Conservation (phyloP, 176 grass and related monocot genomes). For the Oryza brachyantha region DNA sequence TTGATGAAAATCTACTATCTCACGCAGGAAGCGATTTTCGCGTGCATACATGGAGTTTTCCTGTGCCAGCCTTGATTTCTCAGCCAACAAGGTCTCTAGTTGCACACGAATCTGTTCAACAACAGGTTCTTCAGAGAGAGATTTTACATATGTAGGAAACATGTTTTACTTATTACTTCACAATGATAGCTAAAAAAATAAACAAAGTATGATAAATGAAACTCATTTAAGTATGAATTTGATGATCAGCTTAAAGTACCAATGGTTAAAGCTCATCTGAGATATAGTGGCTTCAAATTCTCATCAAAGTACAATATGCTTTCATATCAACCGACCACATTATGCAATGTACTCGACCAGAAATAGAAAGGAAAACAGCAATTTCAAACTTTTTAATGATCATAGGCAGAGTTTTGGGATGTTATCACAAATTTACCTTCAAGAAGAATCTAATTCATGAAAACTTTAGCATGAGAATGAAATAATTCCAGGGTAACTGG, state of each 20-base stretch:
- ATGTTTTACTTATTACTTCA: not conserved
- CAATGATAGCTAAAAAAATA: not conserved
- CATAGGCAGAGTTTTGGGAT: not conserved
- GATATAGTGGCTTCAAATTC: not conserved
- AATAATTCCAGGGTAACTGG: not conserved
- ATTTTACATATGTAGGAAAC: not conserved
- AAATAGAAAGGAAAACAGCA: not conserved
- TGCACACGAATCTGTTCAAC: slow-evolving; percentile 54
- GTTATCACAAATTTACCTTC: not conserved
- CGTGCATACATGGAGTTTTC: slow-evolving; percentile 60
- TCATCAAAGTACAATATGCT: not conserved
- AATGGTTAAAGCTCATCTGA: not conserved
- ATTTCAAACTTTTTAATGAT: not conserved
- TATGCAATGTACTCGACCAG: not conserved
- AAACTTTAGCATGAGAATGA: not conserved
- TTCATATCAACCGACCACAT: not conserved
- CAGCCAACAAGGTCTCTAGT: slow-evolving; percentile 52
- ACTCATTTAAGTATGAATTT: not conserved
- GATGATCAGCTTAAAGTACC: not conserved
- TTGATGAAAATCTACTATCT: slow-evolving; percentile 69
- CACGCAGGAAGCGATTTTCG: slow-evolving; percentile 60
- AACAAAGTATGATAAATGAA: not conserved
- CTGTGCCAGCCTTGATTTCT: slow-evolving; percentile 64
- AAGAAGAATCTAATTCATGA: not conserved
- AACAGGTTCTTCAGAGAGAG: not conserved